phyloP scores from a whole-genome alignment of 345 rosid species.

The Aegle marmelos region DNA sequence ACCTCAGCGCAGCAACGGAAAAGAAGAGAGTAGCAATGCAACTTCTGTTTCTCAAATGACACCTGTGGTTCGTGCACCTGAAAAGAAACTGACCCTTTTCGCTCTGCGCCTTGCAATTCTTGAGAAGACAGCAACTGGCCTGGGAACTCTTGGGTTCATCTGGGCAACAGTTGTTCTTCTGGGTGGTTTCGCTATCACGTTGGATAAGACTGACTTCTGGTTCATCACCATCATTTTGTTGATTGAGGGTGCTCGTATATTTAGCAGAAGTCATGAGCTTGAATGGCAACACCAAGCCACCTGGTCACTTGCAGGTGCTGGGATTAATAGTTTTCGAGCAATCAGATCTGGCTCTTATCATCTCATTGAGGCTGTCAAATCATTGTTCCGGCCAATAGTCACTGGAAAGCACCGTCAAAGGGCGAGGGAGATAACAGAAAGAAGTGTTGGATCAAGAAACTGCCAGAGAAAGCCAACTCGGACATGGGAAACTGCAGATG shows the following conservation, averaged over 20 bases:
- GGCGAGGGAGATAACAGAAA: slow-evolving; percentile 11
- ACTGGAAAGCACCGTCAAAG: slow-evolving; percentile 25
- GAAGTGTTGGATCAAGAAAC: slow-evolving; percentile 15
- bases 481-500: slow-evolving; percentile 68
- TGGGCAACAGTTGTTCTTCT: slow-evolving; percentile 97
- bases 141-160: slow-evolving; percentile 85
- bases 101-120: slow-evolving; percentile 78
- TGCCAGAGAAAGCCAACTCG: slow-evolving; percentile 31
- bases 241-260: slow-evolving; percentile 81
- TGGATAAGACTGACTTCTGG: slow-evolving; percentile 84
- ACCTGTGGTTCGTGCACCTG: slow-evolving; percentile 48
- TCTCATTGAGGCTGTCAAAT: slow-evolving; percentile 28
- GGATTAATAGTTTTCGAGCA: slow-evolving; percentile 68
- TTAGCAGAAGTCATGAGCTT: slow-evolving; percentile 88
- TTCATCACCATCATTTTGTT: slow-evolving; percentile 68
- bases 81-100: slow-evolving; percentile 78
- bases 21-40: slow-evolving; percentile 45
- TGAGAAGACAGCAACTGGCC: slow-evolving; percentile 80
- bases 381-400: slow-evolving; percentile 20
- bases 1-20: slow-evolving; percentile 42
- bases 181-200: slow-evolving; percentile 83
- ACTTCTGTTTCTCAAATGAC: slow-evolving; percentile 29
- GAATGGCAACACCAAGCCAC: slow-evolving; percentile 97
- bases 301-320: slow-evolving; percentile 67
- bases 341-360: slow-evolving; percentile 46